Conservation (phyloP, 176 grass and related monocot genomes). For the Tillandsia leiboldiana region DNA sequence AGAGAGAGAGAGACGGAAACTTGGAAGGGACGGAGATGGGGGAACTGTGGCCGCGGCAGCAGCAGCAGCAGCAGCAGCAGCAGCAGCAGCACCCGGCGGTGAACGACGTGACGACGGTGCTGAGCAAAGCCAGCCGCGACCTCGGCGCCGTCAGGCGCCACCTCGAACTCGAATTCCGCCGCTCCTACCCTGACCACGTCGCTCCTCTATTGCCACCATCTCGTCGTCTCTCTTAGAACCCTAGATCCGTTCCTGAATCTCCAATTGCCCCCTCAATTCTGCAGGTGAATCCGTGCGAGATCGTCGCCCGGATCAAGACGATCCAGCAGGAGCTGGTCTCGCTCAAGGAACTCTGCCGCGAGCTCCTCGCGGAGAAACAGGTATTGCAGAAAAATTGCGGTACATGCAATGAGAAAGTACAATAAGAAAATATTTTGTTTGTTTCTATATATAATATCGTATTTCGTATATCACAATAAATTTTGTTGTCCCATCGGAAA, state of each 20-base stretch:
- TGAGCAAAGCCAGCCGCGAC: constrained; percentile 36
- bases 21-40: neutral
- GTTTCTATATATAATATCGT: too few species aligned
- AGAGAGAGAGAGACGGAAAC: neutral
- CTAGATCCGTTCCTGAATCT: constrained; percentile 2
- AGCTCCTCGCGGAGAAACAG: constrained; percentile 66
- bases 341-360: constrained; percentile 62
- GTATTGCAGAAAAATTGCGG: neutral
- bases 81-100: constrained; percentile 36
- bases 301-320: constrained; percentile 67
- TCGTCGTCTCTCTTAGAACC: neutral
- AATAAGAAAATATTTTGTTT: too few species aligned
- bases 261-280: neutral
- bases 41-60: constrained; percentile 17
- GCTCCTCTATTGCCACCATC: neutral
- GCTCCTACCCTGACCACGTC: constrained; percentile 58
- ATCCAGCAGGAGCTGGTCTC: constrained; percentile 45
- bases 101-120: constrained; percentile 39
- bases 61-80: constrained; percentile 4
- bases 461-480: too few species aligned
- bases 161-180: constrained; percentile 56
- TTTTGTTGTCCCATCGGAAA: too few species aligned
- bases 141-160: constrained; percentile 51
- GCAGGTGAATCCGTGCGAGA: constrained; percentile 66
- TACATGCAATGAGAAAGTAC: neutral